Base-by-base conservation (phyloP, 768 basidiomycete species). In the Rhizopogon rudus region DNA sequence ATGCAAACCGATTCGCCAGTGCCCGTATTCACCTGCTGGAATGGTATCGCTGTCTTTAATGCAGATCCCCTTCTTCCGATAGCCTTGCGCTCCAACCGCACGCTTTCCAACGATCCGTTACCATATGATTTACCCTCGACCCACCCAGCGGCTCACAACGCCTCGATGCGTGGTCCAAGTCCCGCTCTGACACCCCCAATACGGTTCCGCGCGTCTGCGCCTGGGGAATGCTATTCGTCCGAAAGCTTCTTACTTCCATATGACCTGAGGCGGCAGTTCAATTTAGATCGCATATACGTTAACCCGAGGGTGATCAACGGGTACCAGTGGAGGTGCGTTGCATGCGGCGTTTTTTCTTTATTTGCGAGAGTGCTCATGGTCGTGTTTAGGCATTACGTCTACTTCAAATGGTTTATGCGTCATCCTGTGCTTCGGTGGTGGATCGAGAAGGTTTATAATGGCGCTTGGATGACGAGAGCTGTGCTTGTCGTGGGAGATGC, bases 11-110 rank as follows among this genome's bases (percentile, higher is more conserved):
- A 73, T 37, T 68, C 71, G 13, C 74, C 77, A 10, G 76, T 69
- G 1, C 75, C 77, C 9, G 76, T 77, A 6, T 74, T 76, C 54
- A 57, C 73, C 0, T 78, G 77, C 62, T 78, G 77, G 77, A 78
- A 78, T 49, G 77, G 77, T 33, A 74, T 77, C 58, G 67, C 67
- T 46, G 71, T 71, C 3, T 72, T 78, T 59, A 43, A 59, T 8
- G 71, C 76, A 0, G 76, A 78, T 49, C 75, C 76, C 4, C 44
- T 78, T 31, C 65, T 77, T 31, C 75, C 77, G 13, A 54, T 73
- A 37, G 56, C 67, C 45, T 66, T 76, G 5, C 76, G 77, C 44
- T 60, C 65, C 1, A 74, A 74, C 43, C 59, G 51, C 14, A 72
- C 72, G 13, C 69, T 77, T n/a, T 76, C 74, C 0, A 61, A 53